A percentile compares a stretch with the other conserved stretches of the same genome.
Evolutionary conservation across 495 filamentous ascomycete species (phyloP).

Genomic region (Margaritispora aquatica): DNA sequence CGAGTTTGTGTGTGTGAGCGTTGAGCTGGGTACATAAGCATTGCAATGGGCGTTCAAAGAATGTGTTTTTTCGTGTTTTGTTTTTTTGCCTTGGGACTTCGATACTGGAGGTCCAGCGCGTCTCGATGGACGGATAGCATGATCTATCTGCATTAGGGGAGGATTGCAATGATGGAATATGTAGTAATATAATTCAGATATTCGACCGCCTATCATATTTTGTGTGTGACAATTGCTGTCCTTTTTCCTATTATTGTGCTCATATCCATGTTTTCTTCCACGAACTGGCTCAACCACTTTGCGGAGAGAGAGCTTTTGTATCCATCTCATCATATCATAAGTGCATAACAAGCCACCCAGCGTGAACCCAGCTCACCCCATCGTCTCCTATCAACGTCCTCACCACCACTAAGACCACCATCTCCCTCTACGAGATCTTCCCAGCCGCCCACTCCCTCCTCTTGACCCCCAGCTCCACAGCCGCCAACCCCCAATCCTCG

Average conservation of each 20-base stretch:
- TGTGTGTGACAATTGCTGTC: background rate
- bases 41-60: background rate
- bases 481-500: slow-evolving; percentile 77
- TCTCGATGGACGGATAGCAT: background rate
- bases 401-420: too few relatives aligned
- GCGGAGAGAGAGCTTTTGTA: too few relatives aligned
- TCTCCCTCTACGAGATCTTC: slow-evolving; percentile 38
- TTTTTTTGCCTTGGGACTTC: background rate
- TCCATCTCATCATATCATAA: too few relatives aligned
- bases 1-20: background rate
- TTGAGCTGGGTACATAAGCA: background rate
- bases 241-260: background rate
- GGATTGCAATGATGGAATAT: background rate
- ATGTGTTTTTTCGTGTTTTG: too few relatives aligned
- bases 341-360: too few relatives aligned
- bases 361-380: too few relatives aligned
- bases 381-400: too few relatives aligned
- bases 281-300: background rate
- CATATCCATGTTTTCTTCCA: background rate
- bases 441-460: slow-evolving; percentile 61
- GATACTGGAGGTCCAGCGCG: background rate
- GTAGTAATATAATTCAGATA: slow-evolving; percentile 23
- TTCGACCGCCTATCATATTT: background rate
- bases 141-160: background rate
- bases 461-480: slow-evolving; percentile 70